phyloP scores from a whole-genome alignment of 768 basidiomycete species.

The Ramaria sp. region DNA sequence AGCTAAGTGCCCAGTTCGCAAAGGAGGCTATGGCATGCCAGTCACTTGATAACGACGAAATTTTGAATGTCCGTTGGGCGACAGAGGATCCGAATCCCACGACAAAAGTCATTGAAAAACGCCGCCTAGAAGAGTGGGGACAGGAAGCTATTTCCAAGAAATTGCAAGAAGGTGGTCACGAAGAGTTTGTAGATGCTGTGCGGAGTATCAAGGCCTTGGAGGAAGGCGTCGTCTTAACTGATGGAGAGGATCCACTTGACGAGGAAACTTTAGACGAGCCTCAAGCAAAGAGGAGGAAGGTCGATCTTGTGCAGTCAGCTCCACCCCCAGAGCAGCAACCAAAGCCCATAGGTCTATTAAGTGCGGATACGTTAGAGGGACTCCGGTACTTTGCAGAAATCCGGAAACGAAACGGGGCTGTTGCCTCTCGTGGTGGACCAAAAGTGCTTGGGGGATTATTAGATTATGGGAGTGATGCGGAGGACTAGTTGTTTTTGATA shows the following conservation, averaged over 20 bases:
- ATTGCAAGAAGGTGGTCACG: conserved; percentile 63
- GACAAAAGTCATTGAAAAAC: conserved; percentile 77
- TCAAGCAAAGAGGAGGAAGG: conserved; percentile 25
- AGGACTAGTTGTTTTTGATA: conserved; percentile 21
- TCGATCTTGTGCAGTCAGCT: conserved; percentile 18
- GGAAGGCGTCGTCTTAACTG: conserved; percentile 45
- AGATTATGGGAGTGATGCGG: conserved; percentile 72
- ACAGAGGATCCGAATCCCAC: conserved; percentile 97
- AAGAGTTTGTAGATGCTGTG: conserved; percentile 82
- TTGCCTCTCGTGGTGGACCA: conserved; percentile 18
- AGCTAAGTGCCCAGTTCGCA: conserved; percentile 86
- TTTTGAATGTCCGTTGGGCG: conserved; percentile 97
- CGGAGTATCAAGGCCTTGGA: conserved; percentile 79
- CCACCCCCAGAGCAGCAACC: conserved; percentile 22
- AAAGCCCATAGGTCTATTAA: conserved; percentile 53
- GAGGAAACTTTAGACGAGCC: conserved; percentile 23
- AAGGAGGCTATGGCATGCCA: conserved; percentile 99
- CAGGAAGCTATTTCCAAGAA: conserved; percentile 59
- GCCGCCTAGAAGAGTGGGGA: conserved; percentile 73
- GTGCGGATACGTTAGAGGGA: conserved; percentile 77
- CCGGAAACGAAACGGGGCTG: conserved; percentile 49
- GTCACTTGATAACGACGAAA: conserved; percentile 93
- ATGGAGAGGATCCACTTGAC: conserved; percentile 28
- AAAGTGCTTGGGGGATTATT: conserved; percentile 44
- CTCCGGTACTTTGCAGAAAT: conserved; percentile 88